A percentile compares a stretch with the other conserved stretches of the same genome.
phyloP scores from a whole-genome alignment of 495 filamentous ascomycete species.

The Acidomyces sp. region DNA sequence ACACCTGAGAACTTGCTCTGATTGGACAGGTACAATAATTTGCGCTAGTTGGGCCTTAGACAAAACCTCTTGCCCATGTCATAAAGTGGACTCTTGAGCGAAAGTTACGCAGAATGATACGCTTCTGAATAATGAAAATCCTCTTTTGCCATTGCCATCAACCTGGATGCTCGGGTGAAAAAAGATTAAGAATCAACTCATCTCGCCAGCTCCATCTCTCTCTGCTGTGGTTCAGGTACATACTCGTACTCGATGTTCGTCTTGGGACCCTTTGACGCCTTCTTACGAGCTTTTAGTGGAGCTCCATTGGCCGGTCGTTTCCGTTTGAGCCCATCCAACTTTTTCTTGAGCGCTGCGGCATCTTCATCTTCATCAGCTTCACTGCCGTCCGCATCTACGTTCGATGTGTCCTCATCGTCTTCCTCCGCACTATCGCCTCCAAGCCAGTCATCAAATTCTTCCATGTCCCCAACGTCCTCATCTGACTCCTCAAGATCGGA shows the following conservation, averaged over 20 bases:
- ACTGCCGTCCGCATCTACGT: slow-evolving; percentile 39
- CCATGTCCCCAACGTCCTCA: slow-evolving; percentile 44
- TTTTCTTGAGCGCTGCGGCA: slow-evolving; percentile 29
- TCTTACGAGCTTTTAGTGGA: slow-evolving; percentile 33
- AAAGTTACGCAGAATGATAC: no score
- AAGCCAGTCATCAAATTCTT: slow-evolving; percentile 65
- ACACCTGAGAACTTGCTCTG: no score
- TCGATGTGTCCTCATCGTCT: slow-evolving; percentile 27
- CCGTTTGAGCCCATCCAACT: slow-evolving; percentile 31
- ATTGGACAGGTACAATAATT: no score
- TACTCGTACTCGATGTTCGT: slow-evolving; percentile 41
- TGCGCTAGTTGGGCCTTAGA: no score
- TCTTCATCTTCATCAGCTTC: slow-evolving; percentile 14
- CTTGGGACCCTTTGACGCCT: slow-evolving; percentile 32
- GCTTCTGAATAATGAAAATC: no score
- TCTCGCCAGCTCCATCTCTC: slow-evolving; percentile 12
- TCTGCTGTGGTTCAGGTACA: slow-evolving; percentile 25
- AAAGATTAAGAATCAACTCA: no score
- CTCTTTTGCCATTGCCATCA: no score
- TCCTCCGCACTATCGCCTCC: slow-evolving; percentile 42
- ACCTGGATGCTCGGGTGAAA: no score
- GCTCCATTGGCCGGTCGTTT: slow-evolving; percentile 30
- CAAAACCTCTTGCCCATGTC: no score
- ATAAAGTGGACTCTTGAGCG: no score
- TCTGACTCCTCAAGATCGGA: slow-evolving; percentile 47